phyloP scores from a whole-genome alignment of 106 monocot species.

The Dendrobium officinale region DNA sequence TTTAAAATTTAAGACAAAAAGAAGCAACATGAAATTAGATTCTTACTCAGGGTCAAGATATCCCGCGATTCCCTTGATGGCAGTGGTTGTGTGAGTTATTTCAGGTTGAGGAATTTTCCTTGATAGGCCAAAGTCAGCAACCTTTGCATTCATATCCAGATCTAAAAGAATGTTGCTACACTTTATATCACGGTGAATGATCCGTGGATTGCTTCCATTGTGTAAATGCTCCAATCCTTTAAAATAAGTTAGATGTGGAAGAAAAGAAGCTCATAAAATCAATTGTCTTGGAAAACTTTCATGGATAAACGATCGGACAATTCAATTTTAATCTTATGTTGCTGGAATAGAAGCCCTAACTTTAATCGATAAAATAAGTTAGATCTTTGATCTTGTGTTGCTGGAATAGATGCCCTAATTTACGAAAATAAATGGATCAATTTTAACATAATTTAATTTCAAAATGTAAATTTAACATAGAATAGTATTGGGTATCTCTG shows the following conservation, averaged over 20 bases:
- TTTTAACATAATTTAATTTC: too few relatives aligned
- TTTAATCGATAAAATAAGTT: too few relatives aligned
- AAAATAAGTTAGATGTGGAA: background rate
- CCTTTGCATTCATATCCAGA: conserved; percentile 32
- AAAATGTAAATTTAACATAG: too few relatives aligned
- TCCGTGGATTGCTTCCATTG: conserved; percentile 30
- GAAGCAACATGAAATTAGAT: background rate
- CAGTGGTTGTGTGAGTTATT: conserved; percentile 29
- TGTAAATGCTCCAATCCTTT: conserved; percentile 35
- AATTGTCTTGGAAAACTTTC: background rate
- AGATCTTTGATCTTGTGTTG: too few relatives aligned
- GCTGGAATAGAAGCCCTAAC: too few relatives aligned
- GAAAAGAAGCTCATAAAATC: background rate
- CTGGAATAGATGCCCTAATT: too few relatives aligned
- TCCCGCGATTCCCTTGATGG: conserved; percentile 38
- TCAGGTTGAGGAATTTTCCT: conserved; percentile 24
- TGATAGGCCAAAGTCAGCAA: conserved; percentile 38
- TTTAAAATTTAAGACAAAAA: background rate
- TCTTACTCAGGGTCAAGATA: conserved; percentile 40
- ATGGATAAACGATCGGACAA: too few relatives aligned
- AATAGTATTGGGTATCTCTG: too few relatives aligned
- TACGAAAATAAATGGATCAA: too few relatives aligned
- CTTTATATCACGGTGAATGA: conserved; percentile 43
- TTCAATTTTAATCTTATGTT: too few relatives aligned
- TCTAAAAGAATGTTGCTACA: conserved; percentile 43